phyloP scores from a whole-genome alignment of 768 basidiomycete species.

The Macrocybe gigantea region DNA sequence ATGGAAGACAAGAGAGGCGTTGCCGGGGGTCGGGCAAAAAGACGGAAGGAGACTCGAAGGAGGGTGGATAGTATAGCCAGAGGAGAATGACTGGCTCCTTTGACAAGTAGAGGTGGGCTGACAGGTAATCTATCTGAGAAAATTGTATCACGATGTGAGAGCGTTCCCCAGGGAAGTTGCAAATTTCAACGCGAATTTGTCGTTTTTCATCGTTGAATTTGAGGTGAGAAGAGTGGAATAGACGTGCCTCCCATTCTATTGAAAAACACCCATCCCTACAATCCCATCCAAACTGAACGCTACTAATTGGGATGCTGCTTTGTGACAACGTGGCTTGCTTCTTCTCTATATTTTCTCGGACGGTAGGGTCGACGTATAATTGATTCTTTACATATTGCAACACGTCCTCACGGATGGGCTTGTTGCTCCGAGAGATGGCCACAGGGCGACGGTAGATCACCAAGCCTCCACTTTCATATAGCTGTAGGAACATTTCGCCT shows the following conservation, averaged over 20 bases:
- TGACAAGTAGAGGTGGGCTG: conserved; percentile 25
- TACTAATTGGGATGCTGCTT: conserved; percentile 22
- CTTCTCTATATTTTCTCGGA: conserved; percentile 26
- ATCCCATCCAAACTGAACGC: conserved; percentile 56
- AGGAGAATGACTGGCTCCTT: conserved; percentile 35
- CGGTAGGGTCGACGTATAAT: conserved; percentile 37
- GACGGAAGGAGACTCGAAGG: conserved; percentile 20
- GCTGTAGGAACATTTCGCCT: conserved; percentile 34
- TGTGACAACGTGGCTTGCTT: conserved; percentile 22
- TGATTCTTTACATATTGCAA: conserved; percentile 28
- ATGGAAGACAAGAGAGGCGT: conserved; percentile 33
- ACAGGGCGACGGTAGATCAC: conserved; percentile 25
- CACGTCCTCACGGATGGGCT: conserved; percentile 22
- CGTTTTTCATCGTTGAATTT: conserved; percentile 36
- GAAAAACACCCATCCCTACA: conserved; percentile 56
- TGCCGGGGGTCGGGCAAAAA: conserved; percentile 17
- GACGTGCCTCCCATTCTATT: conserved; percentile 45
- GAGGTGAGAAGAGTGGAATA: conserved; percentile 20
- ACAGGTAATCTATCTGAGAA: conserved; percentile 35
- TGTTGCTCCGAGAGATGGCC: conserved; percentile 24
- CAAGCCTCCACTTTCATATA: conserved; percentile 29
- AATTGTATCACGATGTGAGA: conserved; percentile 38
- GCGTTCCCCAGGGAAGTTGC: conserved; percentile 7
- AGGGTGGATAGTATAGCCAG: conserved; percentile 33
- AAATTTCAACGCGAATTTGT: conserved; percentile 37